These are phyloP conservation scores for Hexamita inflata DNA, from an alignment of 208 protist genomes.

Conservation along the genomic window DNA sequence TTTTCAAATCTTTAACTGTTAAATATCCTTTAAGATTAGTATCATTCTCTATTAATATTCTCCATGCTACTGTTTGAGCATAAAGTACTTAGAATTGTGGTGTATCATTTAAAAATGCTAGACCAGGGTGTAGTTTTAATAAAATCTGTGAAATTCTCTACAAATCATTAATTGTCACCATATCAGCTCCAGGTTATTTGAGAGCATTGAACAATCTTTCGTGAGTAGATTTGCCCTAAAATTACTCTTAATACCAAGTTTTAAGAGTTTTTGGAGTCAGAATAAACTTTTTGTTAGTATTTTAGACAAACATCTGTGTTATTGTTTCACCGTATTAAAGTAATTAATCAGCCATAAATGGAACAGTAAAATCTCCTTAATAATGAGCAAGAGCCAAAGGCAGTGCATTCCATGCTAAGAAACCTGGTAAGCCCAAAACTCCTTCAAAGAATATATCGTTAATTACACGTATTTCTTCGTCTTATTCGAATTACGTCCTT, in stretches of 20 bases:
- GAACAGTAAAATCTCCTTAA: too few relatives aligned
- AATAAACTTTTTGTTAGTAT: too few relatives aligned
- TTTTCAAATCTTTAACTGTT: not conserved
- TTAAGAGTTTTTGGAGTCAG: not conserved
- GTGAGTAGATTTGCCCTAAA: not conserved
- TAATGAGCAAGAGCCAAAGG: too few relatives aligned
- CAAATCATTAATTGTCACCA: not conserved
- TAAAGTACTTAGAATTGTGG: conserved; percentile 42
- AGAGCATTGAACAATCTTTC: conserved; percentile 1
- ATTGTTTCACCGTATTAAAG: too few relatives aligned
- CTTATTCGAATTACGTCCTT: too few relatives aligned
- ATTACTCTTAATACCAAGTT: not conserved
- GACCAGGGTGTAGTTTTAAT: conserved; percentile 33
- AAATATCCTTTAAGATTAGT: not conserved
- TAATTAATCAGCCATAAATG: too few relatives aligned
- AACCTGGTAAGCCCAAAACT: too few relatives aligned
- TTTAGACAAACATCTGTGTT: too few relatives aligned
- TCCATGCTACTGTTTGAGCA: conserved; percentile 27
- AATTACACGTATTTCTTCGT: too few relatives aligned
- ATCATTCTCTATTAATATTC: conserved; percentile 27
- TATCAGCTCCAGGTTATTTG: not conserved
- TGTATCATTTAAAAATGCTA: conserved; percentile 30
- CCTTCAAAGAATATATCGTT: too few relatives aligned
- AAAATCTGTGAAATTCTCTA: conserved; percentile 9
- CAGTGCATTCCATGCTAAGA: too few relatives aligned